Conservation (phyloP, 2,329 filamentous ascomycete genomes). For the Alternaria longipes region DNA sequence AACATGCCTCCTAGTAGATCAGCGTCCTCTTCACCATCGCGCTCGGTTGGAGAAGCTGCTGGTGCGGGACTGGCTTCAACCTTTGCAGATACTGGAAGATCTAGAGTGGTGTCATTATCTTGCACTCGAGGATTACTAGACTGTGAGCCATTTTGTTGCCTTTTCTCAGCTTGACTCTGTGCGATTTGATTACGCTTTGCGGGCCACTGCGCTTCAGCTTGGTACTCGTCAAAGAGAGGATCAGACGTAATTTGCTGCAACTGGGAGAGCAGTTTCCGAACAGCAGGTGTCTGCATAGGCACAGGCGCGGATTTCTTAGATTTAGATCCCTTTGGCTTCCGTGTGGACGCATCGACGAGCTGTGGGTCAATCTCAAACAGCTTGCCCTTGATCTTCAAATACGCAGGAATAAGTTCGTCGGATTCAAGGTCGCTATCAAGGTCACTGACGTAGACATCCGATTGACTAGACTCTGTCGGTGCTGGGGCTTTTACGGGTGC, state of each 20-base stretch:
- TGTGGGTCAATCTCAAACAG: constrained; percentile 61
- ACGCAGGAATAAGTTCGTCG: constrained; percentile 70
- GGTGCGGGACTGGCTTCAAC: background rate
- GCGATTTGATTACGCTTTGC: constrained; percentile 55
- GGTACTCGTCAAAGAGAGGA: constrained; percentile 59
- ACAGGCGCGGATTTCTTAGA: constrained; percentile 28
- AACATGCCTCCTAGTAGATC: constrained; percentile 68
- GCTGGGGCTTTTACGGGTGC: constrained; percentile 10
- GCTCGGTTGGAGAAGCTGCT: constrained; percentile 6
- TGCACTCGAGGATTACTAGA: background rate
- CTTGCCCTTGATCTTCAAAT: constrained; percentile 74
- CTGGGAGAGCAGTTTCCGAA: constrained; percentile 75
- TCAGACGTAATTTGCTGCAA: constrained; percentile 77
- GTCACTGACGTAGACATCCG: constrained; percentile 57
- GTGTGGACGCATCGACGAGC: constrained; percentile 62
- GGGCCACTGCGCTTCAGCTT: constrained; percentile 59
- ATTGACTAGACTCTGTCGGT: constrained; percentile 25
- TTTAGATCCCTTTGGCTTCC: constrained; percentile 44
- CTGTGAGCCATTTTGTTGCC: constrained; percentile 16
- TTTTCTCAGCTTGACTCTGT: constrained; percentile 48
- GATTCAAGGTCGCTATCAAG: constrained; percentile 61
- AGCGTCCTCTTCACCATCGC: constrained; percentile 62
- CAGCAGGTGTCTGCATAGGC: constrained; percentile 54
- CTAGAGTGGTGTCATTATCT: background rate
- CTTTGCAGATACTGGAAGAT: background rate